These are phyloP conservation scores for Arthrobotrys conoides DNA, from an alignment of 2,329 filamentous ascomycete species.

Conservation along the genomic window DNA sequence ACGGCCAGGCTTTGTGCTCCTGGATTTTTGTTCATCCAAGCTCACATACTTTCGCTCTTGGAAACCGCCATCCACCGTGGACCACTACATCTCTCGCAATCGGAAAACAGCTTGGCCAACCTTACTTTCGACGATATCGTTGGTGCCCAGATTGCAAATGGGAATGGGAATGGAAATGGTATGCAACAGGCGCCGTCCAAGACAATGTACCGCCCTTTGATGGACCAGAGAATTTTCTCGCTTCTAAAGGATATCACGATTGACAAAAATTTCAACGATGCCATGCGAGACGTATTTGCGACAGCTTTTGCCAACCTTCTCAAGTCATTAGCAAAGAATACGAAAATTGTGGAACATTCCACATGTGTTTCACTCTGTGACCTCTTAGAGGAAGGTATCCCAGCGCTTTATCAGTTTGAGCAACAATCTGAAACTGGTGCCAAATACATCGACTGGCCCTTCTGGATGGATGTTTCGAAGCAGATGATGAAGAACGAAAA, in stretches of 20 bases:
- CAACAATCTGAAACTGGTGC: slow-evolving; percentile 57
- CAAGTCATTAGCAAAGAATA: slow-evolving; percentile 80
- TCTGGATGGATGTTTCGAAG: slow-evolving; percentile 86
- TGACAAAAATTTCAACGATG: slow-evolving; percentile 63
- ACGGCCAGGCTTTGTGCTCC: slow-evolving; percentile 74
- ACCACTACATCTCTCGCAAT: slow-evolving; percentile 67
- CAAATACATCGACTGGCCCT: slow-evolving; percentile 80
- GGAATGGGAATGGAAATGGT: slow-evolving; percentile 68
- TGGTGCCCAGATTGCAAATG: slow-evolving; percentile 62
- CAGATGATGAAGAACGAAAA: slow-evolving; percentile 86
- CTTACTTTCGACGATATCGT: slow-evolving; percentile 77
- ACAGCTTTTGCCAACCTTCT: slow-evolving; percentile 80
- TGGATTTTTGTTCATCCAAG: slow-evolving; percentile 83
- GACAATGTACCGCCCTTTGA: slow-evolving; percentile 82
- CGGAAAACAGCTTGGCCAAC: slow-evolving; percentile 69
- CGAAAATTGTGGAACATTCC: slow-evolving; percentile 83
- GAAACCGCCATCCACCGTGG: slow-evolving; percentile 88
- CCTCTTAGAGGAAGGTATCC: slow-evolving; percentile 84
- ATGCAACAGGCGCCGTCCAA: slow-evolving; percentile 67
- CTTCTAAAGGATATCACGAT: slow-evolving; percentile 86
- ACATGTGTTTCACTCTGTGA: slow-evolving; percentile 93
- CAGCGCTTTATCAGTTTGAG: slow-evolving; percentile 72
- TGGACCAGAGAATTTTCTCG: slow-evolving; percentile 88
- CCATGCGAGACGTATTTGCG: slow-evolving; percentile 77
- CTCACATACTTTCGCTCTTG: slow-evolving; percentile 82